These are phyloP conservation scores for Tubosaeta sp. DNA, from an alignment of 768 basidiomycete genomes.

Conservation along the genomic window DNA sequence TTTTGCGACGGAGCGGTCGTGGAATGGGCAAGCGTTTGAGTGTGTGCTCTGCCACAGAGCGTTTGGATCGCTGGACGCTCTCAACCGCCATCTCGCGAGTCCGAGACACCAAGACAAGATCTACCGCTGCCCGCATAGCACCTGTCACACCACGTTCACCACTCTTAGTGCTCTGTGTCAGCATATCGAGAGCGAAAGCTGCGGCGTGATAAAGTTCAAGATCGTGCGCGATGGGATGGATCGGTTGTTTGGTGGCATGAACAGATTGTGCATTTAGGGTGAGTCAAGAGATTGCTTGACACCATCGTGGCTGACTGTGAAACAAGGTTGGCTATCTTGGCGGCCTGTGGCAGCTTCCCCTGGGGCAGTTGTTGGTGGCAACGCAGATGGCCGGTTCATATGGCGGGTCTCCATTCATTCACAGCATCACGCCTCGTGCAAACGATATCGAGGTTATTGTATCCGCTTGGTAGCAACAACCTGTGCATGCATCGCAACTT, in stretches of 20 bases:
- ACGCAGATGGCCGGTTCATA: neutral
- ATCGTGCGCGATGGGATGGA: constrained; percentile 46
- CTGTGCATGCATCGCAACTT: constrained; percentile 92
- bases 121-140: constrained; percentile 50
- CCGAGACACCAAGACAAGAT: constrained; percentile 51
- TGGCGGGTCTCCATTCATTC: neutral
- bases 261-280: constrained; percentile 12
- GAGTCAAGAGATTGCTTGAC: constrained; percentile 1
- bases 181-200: constrained; percentile 62
- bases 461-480: neutral
- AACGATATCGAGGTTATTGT: neutral
- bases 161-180: constrained; percentile 55
- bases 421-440: neutral
- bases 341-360: neutral
- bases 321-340: neutral
- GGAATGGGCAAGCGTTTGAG: constrained; percentile 47
- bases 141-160: constrained; percentile 41
- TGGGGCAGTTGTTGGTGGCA: neutral
- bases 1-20: constrained; percentile 37
- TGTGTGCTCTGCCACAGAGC: constrained; percentile 56
- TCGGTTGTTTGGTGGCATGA: constrained; percentile 23
- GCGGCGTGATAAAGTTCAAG: constrained; percentile 52
- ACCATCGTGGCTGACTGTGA: neutral
- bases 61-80: constrained; percentile 37
- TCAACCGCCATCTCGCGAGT: constrained; percentile 65